These are phyloP conservation scores for Ministeria vibrans DNA, from an alignment of 78 protist genomes.

Conservation along the genomic window DNA sequence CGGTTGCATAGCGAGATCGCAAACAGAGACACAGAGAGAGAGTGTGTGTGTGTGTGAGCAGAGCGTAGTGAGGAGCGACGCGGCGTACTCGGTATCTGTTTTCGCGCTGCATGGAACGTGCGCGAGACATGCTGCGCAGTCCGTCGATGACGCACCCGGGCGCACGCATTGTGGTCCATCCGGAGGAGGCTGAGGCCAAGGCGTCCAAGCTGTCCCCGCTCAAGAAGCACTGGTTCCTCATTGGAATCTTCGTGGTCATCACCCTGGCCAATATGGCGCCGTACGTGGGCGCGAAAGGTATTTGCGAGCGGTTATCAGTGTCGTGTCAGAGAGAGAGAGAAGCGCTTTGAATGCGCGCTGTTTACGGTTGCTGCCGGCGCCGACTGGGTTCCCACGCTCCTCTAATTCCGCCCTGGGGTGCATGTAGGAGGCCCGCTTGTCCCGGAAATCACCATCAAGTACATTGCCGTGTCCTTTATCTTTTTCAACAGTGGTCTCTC, in stretches of 20 bases:
- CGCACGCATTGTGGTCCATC: not conserved
- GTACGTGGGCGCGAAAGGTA: not conserved
- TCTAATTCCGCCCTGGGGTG: not conserved
- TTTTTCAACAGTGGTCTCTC: not conserved
- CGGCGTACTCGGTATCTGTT: not conserved
- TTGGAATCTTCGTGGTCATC: not conserved
- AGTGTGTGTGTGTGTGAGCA: not conserved
- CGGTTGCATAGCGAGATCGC: not conserved
- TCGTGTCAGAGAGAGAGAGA: not conserved
- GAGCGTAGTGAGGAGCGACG: not conserved
- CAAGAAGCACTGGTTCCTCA: not conserved
- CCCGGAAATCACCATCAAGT: not conserved
- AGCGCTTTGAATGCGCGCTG: not conserved
- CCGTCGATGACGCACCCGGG: not conserved
- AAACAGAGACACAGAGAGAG: not conserved
- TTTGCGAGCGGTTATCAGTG: not conserved
- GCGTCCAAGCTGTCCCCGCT: not conserved
- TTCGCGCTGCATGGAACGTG: not conserved
- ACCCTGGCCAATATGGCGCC: not conserved
- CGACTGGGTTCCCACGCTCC: not conserved
- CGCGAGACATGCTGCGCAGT: not conserved
- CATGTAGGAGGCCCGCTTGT: not conserved
- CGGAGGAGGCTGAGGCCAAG: not conserved
- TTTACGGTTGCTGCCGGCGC: not conserved
- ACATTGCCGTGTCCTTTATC: not conserved